These are phyloP conservation scores for Fusarium sp. DNA, from an alignment of 2,329 filamentous ascomycete genomes.

Conservation along the genomic window DNA sequence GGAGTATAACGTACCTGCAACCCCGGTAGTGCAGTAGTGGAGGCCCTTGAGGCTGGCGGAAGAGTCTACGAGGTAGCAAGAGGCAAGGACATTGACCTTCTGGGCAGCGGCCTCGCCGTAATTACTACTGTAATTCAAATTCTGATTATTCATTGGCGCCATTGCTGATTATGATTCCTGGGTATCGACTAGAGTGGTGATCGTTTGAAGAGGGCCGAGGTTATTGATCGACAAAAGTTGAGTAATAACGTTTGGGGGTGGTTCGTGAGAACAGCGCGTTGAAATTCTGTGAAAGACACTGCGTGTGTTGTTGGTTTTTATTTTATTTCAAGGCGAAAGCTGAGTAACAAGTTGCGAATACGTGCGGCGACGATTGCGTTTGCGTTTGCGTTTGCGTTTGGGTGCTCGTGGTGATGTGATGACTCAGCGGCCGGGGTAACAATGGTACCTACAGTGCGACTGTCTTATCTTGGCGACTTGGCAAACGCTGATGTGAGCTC, in stretches of 20 bases:
- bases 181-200: conserved; percentile 40
- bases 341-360: conserved; percentile 4
- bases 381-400: conserved; percentile 5
- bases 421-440: conserved; percentile 18
- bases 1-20: conserved; percentile 71
- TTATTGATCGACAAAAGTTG: conserved; percentile 29
- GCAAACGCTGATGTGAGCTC: conserved; percentile 21
- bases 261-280: conserved; percentile 9
- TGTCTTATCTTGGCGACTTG: conserved; percentile 35
- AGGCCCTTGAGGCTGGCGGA: conserved; percentile 81
- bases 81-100: conserved; percentile 84
- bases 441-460: conserved; percentile 31
- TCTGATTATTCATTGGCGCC: conserved; percentile 79
- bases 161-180: conserved; percentile 57
- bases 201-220: conserved; percentile 19
- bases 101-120: conserved; percentile 76
- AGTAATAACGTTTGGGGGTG: conserved; percentile 14
- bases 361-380: conserved; percentile 14
- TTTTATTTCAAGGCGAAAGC: conserved; percentile 14
- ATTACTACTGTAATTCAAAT: conserved; percentile 80
- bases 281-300: conserved; percentile 22
- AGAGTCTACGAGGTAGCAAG: conserved; percentile 87
- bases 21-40: conserved; percentile 96
- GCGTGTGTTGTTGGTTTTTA: conserved; percentile 4
- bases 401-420: background rate